Percentiles rank a stretch among this genome's conserved stretches.
Evolutionary conservation across 176 grass and related monocot genomes (phyloP).

Genomic region (Cenchrus purpureus): DNA sequence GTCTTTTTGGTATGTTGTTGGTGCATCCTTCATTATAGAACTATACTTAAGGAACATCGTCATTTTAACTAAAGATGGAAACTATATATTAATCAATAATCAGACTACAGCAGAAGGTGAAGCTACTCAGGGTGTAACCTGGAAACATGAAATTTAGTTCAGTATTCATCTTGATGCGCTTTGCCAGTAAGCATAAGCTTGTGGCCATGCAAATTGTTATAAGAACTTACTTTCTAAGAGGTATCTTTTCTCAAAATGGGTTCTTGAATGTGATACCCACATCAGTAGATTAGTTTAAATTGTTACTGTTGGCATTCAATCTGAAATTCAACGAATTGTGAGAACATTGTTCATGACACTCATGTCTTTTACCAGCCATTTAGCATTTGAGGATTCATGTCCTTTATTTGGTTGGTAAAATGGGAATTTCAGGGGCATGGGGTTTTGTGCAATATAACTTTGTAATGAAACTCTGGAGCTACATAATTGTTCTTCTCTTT

Average conservation of each 20-base stretch:
- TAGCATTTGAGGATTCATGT: too few species aligned
- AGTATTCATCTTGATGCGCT: not conserved
- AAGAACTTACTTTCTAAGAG: not conserved
- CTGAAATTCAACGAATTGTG: not conserved
- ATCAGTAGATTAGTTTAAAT: not conserved
- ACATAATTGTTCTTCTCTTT: not conserved
- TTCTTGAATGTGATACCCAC: not conserved
- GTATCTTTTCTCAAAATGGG: not conserved
- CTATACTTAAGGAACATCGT: not conserved
- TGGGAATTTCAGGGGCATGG: too few species aligned
- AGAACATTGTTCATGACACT: not conserved
- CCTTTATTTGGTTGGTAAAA: too few species aligned
- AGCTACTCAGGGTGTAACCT: not conserved
- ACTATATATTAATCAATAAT: not conserved
- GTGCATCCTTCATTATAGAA: not conserved
- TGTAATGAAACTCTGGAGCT: not conserved
- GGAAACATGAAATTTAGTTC: not conserved
- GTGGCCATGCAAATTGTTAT: not conserved
- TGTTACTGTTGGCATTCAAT: not conserved
- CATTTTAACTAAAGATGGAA: not conserved
- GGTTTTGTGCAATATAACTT: not conserved
- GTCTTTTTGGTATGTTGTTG: conserved; percentile 58
- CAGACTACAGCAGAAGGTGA: not conserved
- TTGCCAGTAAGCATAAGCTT: not conserved
- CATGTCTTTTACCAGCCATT: not conserved